These are phyloP conservation scores for Coccomyxa subellipsoidea DNA, from an alignment of 163 green algal genomes.

Conservation along the genomic window DNA sequence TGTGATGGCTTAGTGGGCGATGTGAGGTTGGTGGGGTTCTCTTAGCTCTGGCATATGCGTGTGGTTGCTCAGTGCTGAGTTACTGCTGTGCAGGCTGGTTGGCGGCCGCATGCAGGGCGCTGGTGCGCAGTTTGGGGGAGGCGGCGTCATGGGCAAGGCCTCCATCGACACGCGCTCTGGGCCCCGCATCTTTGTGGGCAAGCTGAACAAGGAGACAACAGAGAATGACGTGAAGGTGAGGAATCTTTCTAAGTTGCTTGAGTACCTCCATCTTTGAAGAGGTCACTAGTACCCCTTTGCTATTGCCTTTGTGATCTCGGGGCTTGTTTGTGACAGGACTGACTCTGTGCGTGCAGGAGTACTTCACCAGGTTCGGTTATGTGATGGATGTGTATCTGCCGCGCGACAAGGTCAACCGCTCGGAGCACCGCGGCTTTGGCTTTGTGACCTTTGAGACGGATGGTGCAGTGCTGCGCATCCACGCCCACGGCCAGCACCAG, in stretches of 20 bases:
- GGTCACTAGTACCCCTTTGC: too few species aligned
- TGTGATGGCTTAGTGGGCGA: too few species aligned
- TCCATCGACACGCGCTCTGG: slow-evolving; percentile 42
- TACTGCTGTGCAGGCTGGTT: not conserved
- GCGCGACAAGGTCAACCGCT: slow-evolving; percentile 74
- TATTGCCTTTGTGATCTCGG: too few species aligned
- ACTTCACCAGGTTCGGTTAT: slow-evolving; percentile 46
- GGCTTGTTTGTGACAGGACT: too few species aligned
- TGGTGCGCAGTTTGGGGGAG: not conserved
- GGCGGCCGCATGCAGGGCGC: not conserved
- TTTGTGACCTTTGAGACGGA: slow-evolving; percentile 94
- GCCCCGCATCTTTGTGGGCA: slow-evolving; percentile 88
- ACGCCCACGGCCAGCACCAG: slow-evolving; percentile 68
- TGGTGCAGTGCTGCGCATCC: slow-evolving; percentile 63
- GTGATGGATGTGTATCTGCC: slow-evolving; percentile 93
- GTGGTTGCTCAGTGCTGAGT: too few species aligned
- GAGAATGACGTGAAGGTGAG: slow-evolving; percentile 74
- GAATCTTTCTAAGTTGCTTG: not conserved
- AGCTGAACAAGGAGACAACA: slow-evolving; percentile 78
- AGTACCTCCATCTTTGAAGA: not conserved
- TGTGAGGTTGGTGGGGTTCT: too few species aligned
- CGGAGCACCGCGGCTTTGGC: slow-evolving; percentile 86
- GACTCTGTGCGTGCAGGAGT: slow-evolving; percentile 15
- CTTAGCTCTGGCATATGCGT: too few species aligned
- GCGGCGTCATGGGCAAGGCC: not conserved